A percentile compares a stretch with the other conserved stretches of the same genome.
phyloP scores from a whole-genome alignment of 305 asterid genomes.

The Ajuga reptans region DNA sequence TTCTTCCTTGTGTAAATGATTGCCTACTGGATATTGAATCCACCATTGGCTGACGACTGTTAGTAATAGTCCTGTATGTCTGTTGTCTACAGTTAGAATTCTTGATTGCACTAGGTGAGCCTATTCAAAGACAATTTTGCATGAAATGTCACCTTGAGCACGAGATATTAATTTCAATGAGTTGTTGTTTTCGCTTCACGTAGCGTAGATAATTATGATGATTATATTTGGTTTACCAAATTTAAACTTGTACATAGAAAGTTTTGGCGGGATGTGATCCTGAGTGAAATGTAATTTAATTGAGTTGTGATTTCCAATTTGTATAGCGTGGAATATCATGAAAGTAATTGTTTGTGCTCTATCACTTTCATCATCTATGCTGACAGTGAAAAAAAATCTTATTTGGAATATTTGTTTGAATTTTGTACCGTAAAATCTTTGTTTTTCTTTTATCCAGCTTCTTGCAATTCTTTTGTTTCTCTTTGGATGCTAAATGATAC shows the following conservation, averaged over 20 bases:
- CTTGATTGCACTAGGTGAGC: background rate
- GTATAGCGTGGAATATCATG: background rate
- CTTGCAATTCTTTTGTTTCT: background rate
- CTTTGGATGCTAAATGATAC: too few relatives aligned
- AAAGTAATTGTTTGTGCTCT: background rate
- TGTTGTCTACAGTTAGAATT: background rate
- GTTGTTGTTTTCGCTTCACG: background rate
- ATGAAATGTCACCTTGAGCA: background rate
- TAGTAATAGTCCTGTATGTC: background rate
- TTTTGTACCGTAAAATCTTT: background rate
- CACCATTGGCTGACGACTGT: slow-evolving; percentile 4
- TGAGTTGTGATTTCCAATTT: background rate
- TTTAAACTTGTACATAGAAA: background rate
- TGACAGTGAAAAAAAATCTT: background rate
- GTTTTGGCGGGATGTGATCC: background rate
- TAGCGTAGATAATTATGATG: background rate
- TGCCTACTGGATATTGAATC: slow-evolving; percentile 5
- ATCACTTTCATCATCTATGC: background rate
- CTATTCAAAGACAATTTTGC: background rate
- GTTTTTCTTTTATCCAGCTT: background rate
- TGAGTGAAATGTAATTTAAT: background rate
- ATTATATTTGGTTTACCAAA: background rate
- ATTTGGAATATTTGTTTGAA: background rate
- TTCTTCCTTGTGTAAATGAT: slow-evolving; percentile 10
- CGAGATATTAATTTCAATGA: background rate